These are phyloP conservation scores for Pythium dissimile DNA, from an alignment of 352 stramenopile species.

Conservation along the genomic window DNA sequence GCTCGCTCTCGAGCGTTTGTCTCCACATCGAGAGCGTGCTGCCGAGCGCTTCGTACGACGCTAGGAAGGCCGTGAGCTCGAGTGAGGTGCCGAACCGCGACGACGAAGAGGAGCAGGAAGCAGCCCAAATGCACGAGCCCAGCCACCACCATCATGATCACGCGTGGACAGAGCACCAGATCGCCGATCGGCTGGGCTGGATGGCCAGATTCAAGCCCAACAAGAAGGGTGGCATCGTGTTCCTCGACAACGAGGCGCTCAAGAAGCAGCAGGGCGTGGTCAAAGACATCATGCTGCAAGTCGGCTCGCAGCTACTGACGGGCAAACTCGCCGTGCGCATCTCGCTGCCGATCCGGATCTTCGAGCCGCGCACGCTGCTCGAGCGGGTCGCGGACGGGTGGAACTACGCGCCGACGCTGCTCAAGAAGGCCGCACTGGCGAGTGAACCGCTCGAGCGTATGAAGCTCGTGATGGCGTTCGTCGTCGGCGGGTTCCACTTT, in stretches of 20 bases:
- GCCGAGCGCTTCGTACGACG: slow-evolving; percentile 35
- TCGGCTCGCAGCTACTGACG: slow-evolving; percentile 60
- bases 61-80: slow-evolving; percentile 20
- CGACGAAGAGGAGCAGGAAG: slow-evolving; percentile 7
- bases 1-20: slow-evolving; percentile 43
- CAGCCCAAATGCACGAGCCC: background rate
- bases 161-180: slow-evolving; percentile 46
- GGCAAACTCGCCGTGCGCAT: slow-evolving; percentile 70
- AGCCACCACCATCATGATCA: slow-evolving; percentile 16
- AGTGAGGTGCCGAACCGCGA: background rate
- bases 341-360: slow-evolving; percentile 74
- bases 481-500: slow-evolving; percentile 64
- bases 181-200: slow-evolving; percentile 58
- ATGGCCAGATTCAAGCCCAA: slow-evolving; percentile 54
- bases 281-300: slow-evolving; percentile 76
- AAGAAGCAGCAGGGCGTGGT: slow-evolving; percentile 83
- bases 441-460: slow-evolving; percentile 59
- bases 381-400: slow-evolving; percentile 71
- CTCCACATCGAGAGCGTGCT: slow-evolving; percentile 56
- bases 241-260: slow-evolving; percentile 58
- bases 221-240: slow-evolving; percentile 68
- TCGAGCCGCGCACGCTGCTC: slow-evolving; percentile 66
- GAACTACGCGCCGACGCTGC: slow-evolving; percentile 73
- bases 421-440: slow-evolving; percentile 62
- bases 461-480: slow-evolving; percentile 71